Base-by-base conservation (phyloP, 805 yeast species). In the Candida montana region DNA sequence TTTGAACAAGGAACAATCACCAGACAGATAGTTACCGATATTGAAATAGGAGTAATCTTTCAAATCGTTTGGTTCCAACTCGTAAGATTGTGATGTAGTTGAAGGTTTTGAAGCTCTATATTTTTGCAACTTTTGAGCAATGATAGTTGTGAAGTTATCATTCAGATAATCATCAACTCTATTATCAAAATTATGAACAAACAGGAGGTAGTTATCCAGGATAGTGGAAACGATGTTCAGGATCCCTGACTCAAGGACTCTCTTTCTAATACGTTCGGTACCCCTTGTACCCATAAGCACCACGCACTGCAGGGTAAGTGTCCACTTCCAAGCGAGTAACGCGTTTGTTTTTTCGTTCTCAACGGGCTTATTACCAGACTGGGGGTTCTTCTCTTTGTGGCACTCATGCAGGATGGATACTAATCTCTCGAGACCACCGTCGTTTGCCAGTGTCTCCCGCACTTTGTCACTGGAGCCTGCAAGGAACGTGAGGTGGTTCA, bases 281-380 rank as follows among this genome's bases (percentile, higher is more conserved):
- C 99, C 99, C 51, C 97, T 73, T 1, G 97, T 89, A 12, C 97
- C 96, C 16, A 91, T 79, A 42, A 88, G 72, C 1, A 91, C 95
- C 42, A 91, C 67, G 59, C 97, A 90, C 66, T 91, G 99, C 57
- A 93, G 80, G 0, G 97, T 86, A 41, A 91, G 67, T 6, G 95
- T 86, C 99, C 99, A 91, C 65, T 91, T 91, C 96, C 96, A 91
- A 0, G 95, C 90, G n/a, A 83, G 70, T 48, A 87, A 68, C 20
- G 80, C 73, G 33, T 57, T 50, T 41, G 51, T 50, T 43, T 67
- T 65, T 48, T 59, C 66, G 45, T 59, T 55, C 33, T 54, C 48
- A 20, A 63, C 49, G 28, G 54, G 43, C 46, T 58, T 59, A 19
- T 30, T n/a, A 17, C 18, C 31, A 29, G 17, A 17, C 16, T 20